A percentile compares a stretch with the other conserved stretches of the same genome.
Evolutionary conservation across 2,329 filamentous ascomycete species (phyloP).

Genomic region (Helotiales sp.): DNA sequence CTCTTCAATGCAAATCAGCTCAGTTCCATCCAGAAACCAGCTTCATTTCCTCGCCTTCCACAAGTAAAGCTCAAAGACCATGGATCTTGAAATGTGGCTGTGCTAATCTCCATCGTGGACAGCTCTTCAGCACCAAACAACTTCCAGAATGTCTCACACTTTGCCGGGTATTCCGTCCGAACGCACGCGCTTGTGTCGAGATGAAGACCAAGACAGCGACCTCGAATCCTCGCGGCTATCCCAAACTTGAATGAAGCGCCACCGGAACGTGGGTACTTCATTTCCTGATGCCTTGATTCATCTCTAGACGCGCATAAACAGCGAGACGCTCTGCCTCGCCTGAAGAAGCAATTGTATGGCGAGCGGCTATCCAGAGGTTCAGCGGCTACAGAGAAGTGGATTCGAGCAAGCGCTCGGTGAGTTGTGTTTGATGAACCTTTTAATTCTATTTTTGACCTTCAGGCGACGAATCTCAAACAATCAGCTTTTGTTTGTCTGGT

Average conservation of each 20-base stretch:
- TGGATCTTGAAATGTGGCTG: not conserved
- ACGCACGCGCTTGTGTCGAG: not conserved
- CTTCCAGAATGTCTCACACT: not conserved
- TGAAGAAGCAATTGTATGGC: no score
- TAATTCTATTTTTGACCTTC: not conserved
- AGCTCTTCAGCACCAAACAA: not conserved
- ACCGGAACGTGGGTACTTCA: not conserved
- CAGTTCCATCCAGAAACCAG: not conserved
- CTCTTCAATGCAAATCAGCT: not conserved
- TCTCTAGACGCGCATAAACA: conserved; percentile 1
- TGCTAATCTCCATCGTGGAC: not conserved
- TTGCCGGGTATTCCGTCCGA: not conserved
- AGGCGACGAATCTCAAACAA: not conserved
- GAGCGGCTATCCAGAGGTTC: not conserved
- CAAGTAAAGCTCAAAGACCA: no score
- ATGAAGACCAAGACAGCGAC: no score
- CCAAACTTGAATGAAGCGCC: not conserved
- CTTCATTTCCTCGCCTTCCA: not conserved
- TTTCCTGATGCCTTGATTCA: not conserved
- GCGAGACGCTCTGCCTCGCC: not conserved
- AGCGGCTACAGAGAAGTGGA: not conserved
- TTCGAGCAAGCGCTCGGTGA: conserved; percentile 7
- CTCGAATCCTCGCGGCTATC: not conserved
- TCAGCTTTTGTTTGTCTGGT: not conserved
- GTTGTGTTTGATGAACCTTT: not conserved